phyloP scores from a whole-genome alignment of 192 early-diverging fungal species.

The Helicostylum pulchrum region DNA sequence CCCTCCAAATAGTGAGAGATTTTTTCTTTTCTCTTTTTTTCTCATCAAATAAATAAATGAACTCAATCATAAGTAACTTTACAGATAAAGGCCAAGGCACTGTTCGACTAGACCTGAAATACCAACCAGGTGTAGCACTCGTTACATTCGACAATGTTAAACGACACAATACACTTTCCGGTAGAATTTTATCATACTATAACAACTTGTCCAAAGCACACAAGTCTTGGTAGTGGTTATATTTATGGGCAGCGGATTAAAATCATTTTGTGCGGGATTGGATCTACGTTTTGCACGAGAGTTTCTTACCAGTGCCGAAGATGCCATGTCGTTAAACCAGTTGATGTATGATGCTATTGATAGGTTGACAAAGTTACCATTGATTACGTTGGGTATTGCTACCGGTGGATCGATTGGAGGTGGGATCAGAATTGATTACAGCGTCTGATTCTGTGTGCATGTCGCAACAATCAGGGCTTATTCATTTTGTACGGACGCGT shows the following conservation, averaged over 20 bases:
- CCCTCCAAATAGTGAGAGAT: not conserved
- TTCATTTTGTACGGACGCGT: conserved; percentile 52
- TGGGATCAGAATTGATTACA: conserved; percentile 60
- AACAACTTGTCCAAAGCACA: conserved; percentile 39
- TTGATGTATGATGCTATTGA: conserved; percentile 64
- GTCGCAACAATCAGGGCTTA: conserved; percentile 12
- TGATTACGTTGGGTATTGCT: conserved; percentile 59
- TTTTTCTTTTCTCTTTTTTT: not conserved
- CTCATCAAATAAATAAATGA: not conserved
- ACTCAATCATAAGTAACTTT: not conserved
- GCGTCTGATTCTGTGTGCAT: conserved; percentile 59
- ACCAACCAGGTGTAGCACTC: conserved; percentile 42
- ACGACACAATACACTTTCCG: conserved; percentile 56
- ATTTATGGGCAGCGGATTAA: conserved; percentile 36
- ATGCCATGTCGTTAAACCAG: conserved; percentile 42
- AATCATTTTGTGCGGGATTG: conserved; percentile 52
- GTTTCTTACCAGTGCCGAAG: conserved; percentile 37
- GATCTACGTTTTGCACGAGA: conserved; percentile 51
- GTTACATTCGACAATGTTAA: conserved; percentile 42
- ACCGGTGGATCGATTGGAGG: conserved; percentile 64
- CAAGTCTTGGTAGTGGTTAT: conserved; percentile 39
- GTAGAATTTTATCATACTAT: conserved; percentile 54
- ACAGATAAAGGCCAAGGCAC: conserved; percentile 35
- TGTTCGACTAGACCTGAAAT: conserved; percentile 35
- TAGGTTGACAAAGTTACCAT: conserved; percentile 47